Evolutionary conservation across 306 rosid species (phyloP).

Genomic region (Acacia confusa): DNA sequence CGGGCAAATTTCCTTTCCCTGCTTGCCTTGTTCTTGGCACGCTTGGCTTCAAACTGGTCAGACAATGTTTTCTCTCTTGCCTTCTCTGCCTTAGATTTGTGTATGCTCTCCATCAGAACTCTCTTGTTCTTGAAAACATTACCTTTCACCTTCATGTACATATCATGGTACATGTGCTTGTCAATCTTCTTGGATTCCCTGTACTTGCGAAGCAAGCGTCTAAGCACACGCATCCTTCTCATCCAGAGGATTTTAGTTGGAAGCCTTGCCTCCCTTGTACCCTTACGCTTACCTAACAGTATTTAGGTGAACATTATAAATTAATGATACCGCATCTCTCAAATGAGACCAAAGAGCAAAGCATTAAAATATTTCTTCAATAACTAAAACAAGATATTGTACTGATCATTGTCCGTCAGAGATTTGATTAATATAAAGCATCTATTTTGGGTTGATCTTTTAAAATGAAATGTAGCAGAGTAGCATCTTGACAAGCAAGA

Average conservation of each 20-base stretch:
- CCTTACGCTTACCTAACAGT: constrained; percentile 82
- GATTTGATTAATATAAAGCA: background rate
- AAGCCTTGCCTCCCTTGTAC: constrained; percentile 97
- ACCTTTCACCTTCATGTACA: constrained; percentile 99
- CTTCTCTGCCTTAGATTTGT: constrained; percentile 96
- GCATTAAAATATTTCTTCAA: background rate
- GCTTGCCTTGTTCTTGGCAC: constrained; percentile 98
- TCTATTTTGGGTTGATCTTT: background rate
- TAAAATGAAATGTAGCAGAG: background rate
- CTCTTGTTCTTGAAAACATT: constrained; percentile 96
- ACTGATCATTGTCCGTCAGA: background rate
- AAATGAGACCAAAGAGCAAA: background rate
- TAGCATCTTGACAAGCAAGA: background rate
- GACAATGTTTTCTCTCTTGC: constrained; percentile 93
- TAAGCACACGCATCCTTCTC: constrained; percentile 97
- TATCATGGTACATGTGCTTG: constrained; percentile 98
- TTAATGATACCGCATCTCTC: background rate
- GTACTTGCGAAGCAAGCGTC: constrained; percentile 95
- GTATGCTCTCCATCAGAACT: constrained; percentile 95
- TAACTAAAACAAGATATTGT: background rate
- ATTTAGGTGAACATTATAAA: background rate
- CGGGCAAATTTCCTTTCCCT: constrained; percentile 85
- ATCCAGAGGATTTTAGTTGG: constrained; percentile 96
- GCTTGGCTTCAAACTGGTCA: constrained; percentile 92
- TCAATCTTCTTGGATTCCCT: constrained; percentile 89